phyloP scores from a whole-genome alignment of 345 rosid genomes.

The Rhodomyrtus tomentosa region DNA sequence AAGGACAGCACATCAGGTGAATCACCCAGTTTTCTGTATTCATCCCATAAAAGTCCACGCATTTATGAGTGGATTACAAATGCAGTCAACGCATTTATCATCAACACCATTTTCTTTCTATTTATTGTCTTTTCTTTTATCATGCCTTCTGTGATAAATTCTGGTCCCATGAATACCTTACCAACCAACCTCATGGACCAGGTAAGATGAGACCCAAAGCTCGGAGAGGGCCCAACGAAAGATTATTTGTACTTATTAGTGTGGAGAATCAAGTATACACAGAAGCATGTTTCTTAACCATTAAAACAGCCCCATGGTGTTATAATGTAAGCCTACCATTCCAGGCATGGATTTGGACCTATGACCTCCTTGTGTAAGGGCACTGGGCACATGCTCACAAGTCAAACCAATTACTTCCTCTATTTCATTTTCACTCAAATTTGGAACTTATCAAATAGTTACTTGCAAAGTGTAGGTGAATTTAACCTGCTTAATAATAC shows the following conservation, averaged over 20 bases:
- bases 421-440: background rate
- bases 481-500: background rate
- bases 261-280: background rate
- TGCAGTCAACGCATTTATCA: background rate
- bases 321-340: background rate
- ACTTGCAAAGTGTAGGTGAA: background rate
- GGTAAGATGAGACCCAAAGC: background rate
- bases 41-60: background rate
- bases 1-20: background rate
- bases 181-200: background rate
- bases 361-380: background rate
- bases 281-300: background rate
- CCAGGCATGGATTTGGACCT: background rate
- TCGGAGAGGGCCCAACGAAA: background rate
- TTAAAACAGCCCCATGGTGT: background rate
- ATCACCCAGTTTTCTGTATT: background rate
- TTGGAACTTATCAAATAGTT: background rate
- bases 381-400: background rate
- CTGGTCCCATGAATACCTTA: background rate
- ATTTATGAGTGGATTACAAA: background rate
- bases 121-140: background rate
- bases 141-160: background rate
- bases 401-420: background rate
- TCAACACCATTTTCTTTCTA: background rate
- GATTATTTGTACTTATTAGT: background rate